Base-by-base conservation (phyloP, 2,329 filamentous ascomycete species). In the Aspergillus alliaceus region DNA sequence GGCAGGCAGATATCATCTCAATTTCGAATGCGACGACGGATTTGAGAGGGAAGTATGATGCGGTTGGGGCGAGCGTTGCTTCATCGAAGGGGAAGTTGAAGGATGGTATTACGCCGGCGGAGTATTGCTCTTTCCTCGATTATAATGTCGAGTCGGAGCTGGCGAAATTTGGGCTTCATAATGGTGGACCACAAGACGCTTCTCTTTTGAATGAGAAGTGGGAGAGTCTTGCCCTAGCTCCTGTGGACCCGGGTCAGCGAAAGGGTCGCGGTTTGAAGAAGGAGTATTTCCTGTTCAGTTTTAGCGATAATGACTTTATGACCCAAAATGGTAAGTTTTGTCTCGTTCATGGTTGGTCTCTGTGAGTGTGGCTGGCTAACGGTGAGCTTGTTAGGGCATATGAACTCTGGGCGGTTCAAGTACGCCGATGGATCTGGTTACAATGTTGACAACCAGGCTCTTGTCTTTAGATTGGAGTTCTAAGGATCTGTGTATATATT, bases 251-350 rank as follows among this genome's bases (percentile, higher is more conserved):
- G 53, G 67, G 34, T 6, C 51, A 60, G 37, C 15, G 29, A 1
- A 44, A 29, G 18, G 7, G 27, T n/a, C 15, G 48, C 42, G 6
- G 69, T n/a, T n/a, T 72, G 22, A 78, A 83, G 55, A 81, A 84
- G 25, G 84, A 90, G 72, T 90, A 85, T 71, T 90, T 86, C 66
- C 69, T 91, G 32, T 83, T 91, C 59, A 84, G 82, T 12, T 73
- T 90, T 49, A 88, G 83, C 56, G 89, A 91, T 65, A 90, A 91
- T 67, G 88, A 91, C 70, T 90, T 90, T 64, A 86, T 91, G 56
- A 90, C 88, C 0, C 87, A 90, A 70, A 78, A 90, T 69, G 86
- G 85, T 78, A 67, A 61, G 74, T 48, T 34, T 49, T 24, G 27
- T 12, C 12, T 25, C 2, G n/a, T 14, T 12, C 37, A 27, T 25